Base-by-base conservation (phyloP, 805 yeast genomes). In the Maudiozyma serrabonitensis region DNA sequence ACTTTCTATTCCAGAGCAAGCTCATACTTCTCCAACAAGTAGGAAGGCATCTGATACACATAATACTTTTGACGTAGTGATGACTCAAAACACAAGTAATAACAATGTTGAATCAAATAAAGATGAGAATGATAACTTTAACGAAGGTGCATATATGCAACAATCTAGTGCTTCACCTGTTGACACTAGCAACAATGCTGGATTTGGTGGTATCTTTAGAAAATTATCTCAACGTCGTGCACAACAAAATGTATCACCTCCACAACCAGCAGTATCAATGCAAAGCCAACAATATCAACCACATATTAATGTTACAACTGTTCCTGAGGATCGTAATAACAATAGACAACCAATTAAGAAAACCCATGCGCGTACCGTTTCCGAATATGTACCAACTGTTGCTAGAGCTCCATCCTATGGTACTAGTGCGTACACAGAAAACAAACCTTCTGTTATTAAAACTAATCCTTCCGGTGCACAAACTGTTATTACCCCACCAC, bases 1-100 rank as follows among this genome's bases (percentile, higher is more conserved):
- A 59, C 61, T 69, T 61, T 73, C 68, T 58, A 71, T 54, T 67
- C 79, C 70, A 61, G 82, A 71, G 66, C 72, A 63, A 69, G 76
- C 67, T 50, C 77, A 69, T 69, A 79, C 62, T 58, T 78, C 68
- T 62, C 76, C 72, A 61, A 78, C 60, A 2, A 54, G 49, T 21
- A 59, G 68, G 48, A 66, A 63, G 43, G 52, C 59, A 12, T 46
- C 60, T 15, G 68, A 62, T 11, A 50, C 50, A 6, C 55, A 56
- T 31, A 59, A 54, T 15, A 61, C 56, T 3, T 53, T 60, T 35
- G 62, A 62, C 42, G 52, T 49, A 44, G 63, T 59, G 1, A 56
- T 68, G 31, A n/a, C 16, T 21, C 9, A 32, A 19, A 32, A 26
- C 26, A 16, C 43, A 6, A 46, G 43, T 28, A 39, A 18, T 32